Conservation (phyloP, 2,329 filamentous ascomycete species). For the Claviceps africana region DNA sequence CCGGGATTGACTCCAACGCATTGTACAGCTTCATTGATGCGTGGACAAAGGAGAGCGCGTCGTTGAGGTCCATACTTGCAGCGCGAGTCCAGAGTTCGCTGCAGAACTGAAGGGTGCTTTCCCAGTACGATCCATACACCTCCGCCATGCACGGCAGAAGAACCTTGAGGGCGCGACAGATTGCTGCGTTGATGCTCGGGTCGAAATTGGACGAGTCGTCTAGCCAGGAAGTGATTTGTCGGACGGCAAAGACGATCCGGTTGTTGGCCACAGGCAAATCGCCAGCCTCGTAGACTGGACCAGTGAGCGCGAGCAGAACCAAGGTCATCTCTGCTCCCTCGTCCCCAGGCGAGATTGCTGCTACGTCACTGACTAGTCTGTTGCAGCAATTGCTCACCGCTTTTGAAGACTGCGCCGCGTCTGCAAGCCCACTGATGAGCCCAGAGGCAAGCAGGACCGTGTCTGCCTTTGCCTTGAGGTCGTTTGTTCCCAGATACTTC, state of each 20-base stretch:
- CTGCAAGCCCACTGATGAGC: constrained; percentile 37
- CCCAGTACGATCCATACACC: constrained; percentile 84
- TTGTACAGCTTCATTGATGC: constrained; percentile 59
- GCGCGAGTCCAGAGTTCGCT: constrained; percentile 41
- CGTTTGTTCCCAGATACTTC: constrained; percentile 28
- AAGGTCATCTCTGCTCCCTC: constrained; percentile 34
- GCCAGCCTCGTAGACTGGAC: constrained; percentile 36
- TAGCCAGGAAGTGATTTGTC: constrained; percentile 61
- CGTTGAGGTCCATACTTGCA: constrained; percentile 26
- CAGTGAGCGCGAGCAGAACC: constrained; percentile 38
- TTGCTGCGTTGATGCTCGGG: constrained; percentile 31
- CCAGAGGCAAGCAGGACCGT: constrained; percentile 36
- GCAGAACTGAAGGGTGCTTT: constrained; percentile 45
- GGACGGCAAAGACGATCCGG: constrained; percentile 68
- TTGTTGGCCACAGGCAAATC: constrained; percentile 47
- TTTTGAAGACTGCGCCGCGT: constrained; percentile 34
- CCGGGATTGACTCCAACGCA: constrained; percentile 47
- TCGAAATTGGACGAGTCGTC: constrained; percentile 33
- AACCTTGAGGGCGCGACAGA: constrained; percentile 41
- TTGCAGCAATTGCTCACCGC: constrained; percentile 41
- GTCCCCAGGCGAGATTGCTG: constrained; percentile 29
- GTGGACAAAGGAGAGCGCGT: constrained; percentile 49
- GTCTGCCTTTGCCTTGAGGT: constrained; percentile 32
- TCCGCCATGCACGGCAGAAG: constrained; percentile 63
- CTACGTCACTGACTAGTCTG: constrained; percentile 45